A percentile compares a stretch with the other conserved stretches of the same genome.
These are phyloP conservation scores for Solanum appendiculatum DNA, from an alignment of 257 asterid genomes.

Conservation along the genomic window DNA sequence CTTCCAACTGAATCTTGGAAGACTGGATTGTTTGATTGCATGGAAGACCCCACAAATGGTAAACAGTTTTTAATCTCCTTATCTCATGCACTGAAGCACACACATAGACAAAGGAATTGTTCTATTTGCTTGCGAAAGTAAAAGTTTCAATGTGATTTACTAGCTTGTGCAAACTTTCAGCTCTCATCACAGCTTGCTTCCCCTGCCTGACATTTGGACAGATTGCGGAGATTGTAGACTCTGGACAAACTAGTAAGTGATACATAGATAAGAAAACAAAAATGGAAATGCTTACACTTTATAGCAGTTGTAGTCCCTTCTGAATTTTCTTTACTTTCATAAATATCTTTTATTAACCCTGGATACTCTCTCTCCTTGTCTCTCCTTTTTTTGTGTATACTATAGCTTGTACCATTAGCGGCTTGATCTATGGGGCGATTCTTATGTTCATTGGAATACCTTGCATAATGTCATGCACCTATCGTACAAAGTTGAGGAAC, in stretches of 20 bases:
- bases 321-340: background rate
- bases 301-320: background rate
- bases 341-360: background rate
- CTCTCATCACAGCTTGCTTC: constrained; percentile 20
- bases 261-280: background rate
- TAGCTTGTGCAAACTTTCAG: constrained; percentile 9
- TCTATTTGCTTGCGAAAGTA: background rate
- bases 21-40: constrained; percentile 41
- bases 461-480: constrained; percentile 55
- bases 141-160: background rate
- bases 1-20: constrained; percentile 25
- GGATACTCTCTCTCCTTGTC: background rate
- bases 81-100: background rate
- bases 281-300: background rate
- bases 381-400: background rate
- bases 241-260: constrained; percentile 37
- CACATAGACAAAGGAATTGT: background rate
- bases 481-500: constrained; percentile 46
- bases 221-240: constrained; percentile 52
- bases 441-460: constrained; percentile 36
- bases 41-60: constrained; percentile 50
- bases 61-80: background rate
- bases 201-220: constrained; percentile 54
- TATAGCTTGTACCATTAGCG: constrained; percentile 54
- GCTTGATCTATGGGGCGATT: constrained; percentile 30